Percentiles rank a stretch among this genome's conserved stretches.
phyloP scores from a whole-genome alignment of 768 basidiomycete species.

The Imleria badia region DNA sequence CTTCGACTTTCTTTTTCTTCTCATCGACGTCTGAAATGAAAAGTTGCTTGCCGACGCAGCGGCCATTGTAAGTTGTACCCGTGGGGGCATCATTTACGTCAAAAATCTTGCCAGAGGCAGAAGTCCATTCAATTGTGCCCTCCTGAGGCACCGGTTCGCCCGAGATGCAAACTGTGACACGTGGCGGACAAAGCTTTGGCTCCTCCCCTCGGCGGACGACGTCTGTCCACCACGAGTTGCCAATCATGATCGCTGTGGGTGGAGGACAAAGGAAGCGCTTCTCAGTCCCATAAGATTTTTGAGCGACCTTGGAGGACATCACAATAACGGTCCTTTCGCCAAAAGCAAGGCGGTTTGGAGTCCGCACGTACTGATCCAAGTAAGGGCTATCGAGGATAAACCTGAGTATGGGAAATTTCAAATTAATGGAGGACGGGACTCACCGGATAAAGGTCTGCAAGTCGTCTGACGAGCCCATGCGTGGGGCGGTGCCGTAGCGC shows the following conservation, averaged over 20 bases:
- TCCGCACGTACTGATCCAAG: slow-evolving; percentile 81
- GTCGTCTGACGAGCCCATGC: slow-evolving; percentile 65
- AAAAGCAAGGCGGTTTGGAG: slow-evolving; percentile 82
- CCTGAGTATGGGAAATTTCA: slow-evolving; percentile 16
- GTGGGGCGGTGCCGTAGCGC: slow-evolving; percentile 48
- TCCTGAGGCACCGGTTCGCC: slow-evolving; percentile 86
- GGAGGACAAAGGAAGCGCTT: slow-evolving; percentile 94
- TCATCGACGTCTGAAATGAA: slow-evolving; percentile 95
- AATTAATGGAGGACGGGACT: slow-evolving; percentile 22
- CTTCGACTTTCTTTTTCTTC: slow-evolving; percentile 94
- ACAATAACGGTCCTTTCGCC: slow-evolving; percentile 95
- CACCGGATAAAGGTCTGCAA: slow-evolving; percentile 81
- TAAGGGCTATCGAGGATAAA: slow-evolving; percentile 53
- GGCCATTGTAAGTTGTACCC: slow-evolving; percentile 87
- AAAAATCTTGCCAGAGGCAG: slow-evolving; percentile 79
- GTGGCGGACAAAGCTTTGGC: slow-evolving; percentile 71
- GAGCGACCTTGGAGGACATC: slow-evolving; percentile 97
- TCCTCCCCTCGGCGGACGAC: slow-evolving; percentile 72
- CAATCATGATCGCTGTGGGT: slow-evolving; percentile 91
- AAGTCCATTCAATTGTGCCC: slow-evolving; percentile 85
- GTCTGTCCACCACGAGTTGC: slow-evolving; percentile 93
- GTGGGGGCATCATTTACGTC: slow-evolving; percentile 77
- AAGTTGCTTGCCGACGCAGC: slow-evolving; percentile 91
- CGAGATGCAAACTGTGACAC: slow-evolving; percentile 88
- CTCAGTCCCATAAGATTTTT: slow-evolving; percentile 96